Evolutionary conservation across 2,329 filamentous ascomycete species (phyloP).

Genomic region (Lachnellula subtilissima): DNA sequence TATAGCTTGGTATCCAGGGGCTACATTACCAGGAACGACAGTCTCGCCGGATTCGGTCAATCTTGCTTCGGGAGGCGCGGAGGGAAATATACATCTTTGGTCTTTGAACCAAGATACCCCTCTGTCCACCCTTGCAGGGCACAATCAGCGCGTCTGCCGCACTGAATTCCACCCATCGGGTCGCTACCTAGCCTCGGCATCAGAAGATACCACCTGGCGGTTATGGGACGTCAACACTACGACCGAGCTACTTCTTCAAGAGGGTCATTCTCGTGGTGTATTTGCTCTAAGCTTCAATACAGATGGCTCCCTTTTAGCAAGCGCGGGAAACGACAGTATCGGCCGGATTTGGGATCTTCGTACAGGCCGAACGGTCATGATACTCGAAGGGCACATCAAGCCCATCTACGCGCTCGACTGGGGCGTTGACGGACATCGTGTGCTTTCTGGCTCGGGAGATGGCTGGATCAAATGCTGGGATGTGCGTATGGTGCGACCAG

Average conservation of each 20-base stretch:
- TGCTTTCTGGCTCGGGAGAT: slow-evolving; percentile 87
- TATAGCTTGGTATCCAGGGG: slow-evolving; percentile 81
- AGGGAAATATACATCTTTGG: slow-evolving; percentile 86
- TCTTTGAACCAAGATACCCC: slow-evolving; percentile 82
- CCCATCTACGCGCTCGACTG: slow-evolving; percentile 93
- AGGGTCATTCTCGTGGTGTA: slow-evolving; percentile 91
- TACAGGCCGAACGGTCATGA: slow-evolving; percentile 90
- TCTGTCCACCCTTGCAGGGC: slow-evolving; percentile 73
- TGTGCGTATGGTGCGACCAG: slow-evolving; percentile 78
- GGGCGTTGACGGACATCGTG: slow-evolving; percentile 84
- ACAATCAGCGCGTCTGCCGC: slow-evolving; percentile 81
- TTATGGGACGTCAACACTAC: slow-evolving; percentile 90
- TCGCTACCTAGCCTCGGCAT: slow-evolving; percentile 83
- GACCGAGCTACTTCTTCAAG: slow-evolving; percentile 79
- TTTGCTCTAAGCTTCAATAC: slow-evolving; percentile 86
- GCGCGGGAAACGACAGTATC: slow-evolving; percentile 90
- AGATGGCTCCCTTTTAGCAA: slow-evolving; percentile 86
- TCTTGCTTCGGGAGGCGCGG: slow-evolving; percentile 83
- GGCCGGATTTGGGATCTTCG: slow-evolving; percentile 93
- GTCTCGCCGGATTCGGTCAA: slow-evolving; percentile 74
- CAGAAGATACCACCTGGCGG: slow-evolving; percentile 94
- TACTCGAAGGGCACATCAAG: slow-evolving; percentile 80
- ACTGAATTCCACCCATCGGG: slow-evolving; percentile 94
- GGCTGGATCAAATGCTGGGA: slow-evolving; percentile 99
- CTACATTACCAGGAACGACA: slow-evolving; percentile 66